Base-by-base conservation (phyloP, 2,329 filamentous ascomycete species). In the Trichoderma atrobrunneum region DNA sequence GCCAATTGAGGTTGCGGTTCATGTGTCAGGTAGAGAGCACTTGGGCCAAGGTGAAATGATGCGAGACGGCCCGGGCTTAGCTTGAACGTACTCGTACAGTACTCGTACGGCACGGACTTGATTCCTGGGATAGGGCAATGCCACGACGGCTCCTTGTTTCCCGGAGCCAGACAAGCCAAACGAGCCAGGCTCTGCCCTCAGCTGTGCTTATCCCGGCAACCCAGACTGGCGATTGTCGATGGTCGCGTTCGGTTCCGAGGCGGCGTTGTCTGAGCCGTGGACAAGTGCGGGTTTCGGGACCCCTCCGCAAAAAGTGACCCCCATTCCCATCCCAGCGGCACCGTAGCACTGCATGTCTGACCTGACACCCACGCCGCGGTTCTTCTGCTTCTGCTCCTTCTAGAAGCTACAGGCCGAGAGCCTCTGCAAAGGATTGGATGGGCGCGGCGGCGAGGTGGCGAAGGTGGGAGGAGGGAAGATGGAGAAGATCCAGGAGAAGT, bases 341-440 rank as follows among this genome's bases (percentile, higher is more conserved):
- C 34, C 36, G 66, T 60, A n/a, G 56, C 56, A 69, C 36, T 69
- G 66, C 66, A 61, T 61, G 66, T 61, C 43, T 69, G 56, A 61
- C 66, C 48, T 36, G 34, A 36, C 34, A 16, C 34, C 54, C 56
- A 39, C 66, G 43, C 54, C 34, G 28, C 28, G 21, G n/a, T 34
- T 69, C 24, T 39, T 14, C 32, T 57, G 11, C 26, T 69, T 69
- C 24, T 39, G 18, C 32, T 57, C 11, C 26, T 69, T 69, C 56
- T 51, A 69, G 66, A 69, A 69, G 66, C 66, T 18, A 32, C 36
- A 54, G 11, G 24, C 6, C 34, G 24, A 36, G 24, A 18, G 39
- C 24, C 14, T 34, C 64, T 14, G 64, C n/a, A n/a, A 26, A 59
- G 64, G 26, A 26, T n/a, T 32, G 51, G 16, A 26, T n/a, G 51